Evolutionary conservation across 2,329 filamentous ascomycete genomes (phyloP), one percentile per base, ranked within the genome.

Genomic region (Rutstroemia sp.): DNA sequence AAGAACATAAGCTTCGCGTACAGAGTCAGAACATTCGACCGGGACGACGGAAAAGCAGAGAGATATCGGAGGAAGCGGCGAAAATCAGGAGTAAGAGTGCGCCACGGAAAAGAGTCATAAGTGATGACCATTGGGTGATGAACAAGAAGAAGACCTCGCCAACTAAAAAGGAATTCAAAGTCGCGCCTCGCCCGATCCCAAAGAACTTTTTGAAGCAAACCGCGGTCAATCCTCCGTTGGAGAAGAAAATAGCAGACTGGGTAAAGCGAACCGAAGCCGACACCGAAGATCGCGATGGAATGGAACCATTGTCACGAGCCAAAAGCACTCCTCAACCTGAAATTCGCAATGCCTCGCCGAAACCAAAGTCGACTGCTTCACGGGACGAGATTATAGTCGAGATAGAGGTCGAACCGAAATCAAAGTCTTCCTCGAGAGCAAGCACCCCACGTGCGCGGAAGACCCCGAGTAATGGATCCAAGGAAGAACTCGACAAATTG

Each of bases 21-120:
- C 70, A 68, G 44, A 71, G 51, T 47, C 52, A 52, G 30, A 49
- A 55, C 9, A 57, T 19, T 21, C 54, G 51, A 48, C 50, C 65
- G 41, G 59, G 56, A 49, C 45, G 59, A 23, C 34, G 61, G 54
- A 65, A 61, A 58, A 57, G 48, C 25, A 72, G 70, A 57, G 70
- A 72, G 49, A 66, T 64, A 37, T 59, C 65, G 16, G 62, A 65
- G 27, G 51, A 47, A 44, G 51, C 9, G 34, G 58, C 57, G 25
- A 64, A 56, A 48, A 55, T 50, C 41, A 63, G 53, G 56, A 62
- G 60, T 50, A 66, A 65, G 51, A 67, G 62, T 56, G 61, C 60
- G 2, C 92, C 92, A 16, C 91, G 89, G 73, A 96, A 95, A 77
- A 83, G 92, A 61, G 89, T 97, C 54, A 83, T 96, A 59, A 96